Percentiles rank a stretch among this genome's conserved stretches.
These are phyloP conservation scores for Phytophthora citrophthora DNA, from an alignment of 352 stramenopile genomes.

Conservation along the genomic window DNA sequence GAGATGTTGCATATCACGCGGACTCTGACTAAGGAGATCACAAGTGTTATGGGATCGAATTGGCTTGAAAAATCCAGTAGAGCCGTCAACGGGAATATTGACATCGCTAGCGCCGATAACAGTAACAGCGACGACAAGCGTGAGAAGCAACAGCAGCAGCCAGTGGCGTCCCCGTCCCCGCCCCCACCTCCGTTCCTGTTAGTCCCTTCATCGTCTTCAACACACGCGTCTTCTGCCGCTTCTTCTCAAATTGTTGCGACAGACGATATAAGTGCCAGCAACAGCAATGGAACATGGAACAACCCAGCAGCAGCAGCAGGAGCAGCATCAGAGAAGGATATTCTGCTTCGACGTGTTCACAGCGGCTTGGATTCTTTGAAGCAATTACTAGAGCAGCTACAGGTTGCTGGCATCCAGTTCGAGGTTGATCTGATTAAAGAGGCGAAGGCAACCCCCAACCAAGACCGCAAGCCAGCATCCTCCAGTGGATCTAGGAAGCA, in stretches of 20 bases:
- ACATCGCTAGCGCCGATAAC: slow-evolving; percentile 6
- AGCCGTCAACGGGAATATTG: slow-evolving; percentile 1
- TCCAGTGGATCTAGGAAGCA: slow-evolving; percentile 36
- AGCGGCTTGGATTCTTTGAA: slow-evolving; percentile 72
- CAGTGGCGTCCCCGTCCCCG: slow-evolving; percentile 27
- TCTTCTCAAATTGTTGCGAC: slow-evolving; percentile 43
- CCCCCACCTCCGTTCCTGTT: slow-evolving; percentile 50
- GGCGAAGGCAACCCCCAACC: slow-evolving; percentile 59
- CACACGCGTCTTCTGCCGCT: slow-evolving; percentile 39
- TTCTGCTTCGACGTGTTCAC: slow-evolving; percentile 59
- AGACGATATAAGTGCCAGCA: slow-evolving; percentile 24
- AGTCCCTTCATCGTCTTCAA: slow-evolving; percentile 42
- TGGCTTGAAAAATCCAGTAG: slow-evolving; percentile 19
- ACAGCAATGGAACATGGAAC: slow-evolving; percentile 27
- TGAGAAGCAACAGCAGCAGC: slow-evolving; percentile 11
- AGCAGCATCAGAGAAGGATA: slow-evolving; percentile 40
- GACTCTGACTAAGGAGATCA: slow-evolving; percentile 53
- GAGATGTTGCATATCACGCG: slow-evolving; percentile 79
- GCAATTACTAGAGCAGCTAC: slow-evolving; percentile 77
- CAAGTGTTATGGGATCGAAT: slow-evolving; percentile 43
- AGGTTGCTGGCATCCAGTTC: slow-evolving; percentile 82
- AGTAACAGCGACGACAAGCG: slow-evolving; percentile 15
- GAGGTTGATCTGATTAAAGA: slow-evolving; percentile 87
- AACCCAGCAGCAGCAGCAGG: slow-evolving; percentile 2
- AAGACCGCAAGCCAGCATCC: slow-evolving; percentile 54